Evolutionary conservation across 345 rosid species (phyloP), one percentile per base, ranked within the genome.

Genomic region (Euphorbia tirucalli): DNA sequence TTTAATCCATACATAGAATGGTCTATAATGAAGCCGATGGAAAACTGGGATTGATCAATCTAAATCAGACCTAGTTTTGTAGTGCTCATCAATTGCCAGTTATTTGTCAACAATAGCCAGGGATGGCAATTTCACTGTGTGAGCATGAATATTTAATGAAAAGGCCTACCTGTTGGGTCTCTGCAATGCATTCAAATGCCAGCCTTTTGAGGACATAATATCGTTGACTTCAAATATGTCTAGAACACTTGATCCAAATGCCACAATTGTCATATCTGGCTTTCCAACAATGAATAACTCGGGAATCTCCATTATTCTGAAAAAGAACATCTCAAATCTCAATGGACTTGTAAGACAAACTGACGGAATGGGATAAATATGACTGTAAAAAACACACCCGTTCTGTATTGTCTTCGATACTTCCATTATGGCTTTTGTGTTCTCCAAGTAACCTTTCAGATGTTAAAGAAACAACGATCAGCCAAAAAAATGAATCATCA

Each of bases 161-260:
- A 68, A 22, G 4, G 22, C 48, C 69, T 77, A 92, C 98, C 97
- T 88, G 79, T 94, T 90, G 37, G 99, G 99, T 85, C 92, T 88
- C 83, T 92, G 96, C 74, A 90, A 77, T 0, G 99, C 96, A 75
- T 92, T 94, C 80, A 92, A 79, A 84, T 94, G 97, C 99, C 97
- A 94, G 72, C 99, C 96, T 87, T 89, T 90, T 58, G 88, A 82
- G 54, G 96, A 79, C 90, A 94, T 80, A 75, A 85, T 77, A 83
- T 94, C 97, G 61, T 94, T 90, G 46, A 94, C 99, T 82, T 94
- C 97, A 68, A 90, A 94, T 74, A 92, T 92, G 79, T 90, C 96
- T 10, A 92, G 43, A 65, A 63, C 68, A 61, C 85, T 70, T 8
- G 99, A 89, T 62, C 97, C 97, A 79, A 94, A 77, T 63, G 97